These are phyloP conservation scores for Colletotrichum sp. DNA, from an alignment of 2,329 filamentous ascomycete species.

Conservation along the genomic window DNA sequence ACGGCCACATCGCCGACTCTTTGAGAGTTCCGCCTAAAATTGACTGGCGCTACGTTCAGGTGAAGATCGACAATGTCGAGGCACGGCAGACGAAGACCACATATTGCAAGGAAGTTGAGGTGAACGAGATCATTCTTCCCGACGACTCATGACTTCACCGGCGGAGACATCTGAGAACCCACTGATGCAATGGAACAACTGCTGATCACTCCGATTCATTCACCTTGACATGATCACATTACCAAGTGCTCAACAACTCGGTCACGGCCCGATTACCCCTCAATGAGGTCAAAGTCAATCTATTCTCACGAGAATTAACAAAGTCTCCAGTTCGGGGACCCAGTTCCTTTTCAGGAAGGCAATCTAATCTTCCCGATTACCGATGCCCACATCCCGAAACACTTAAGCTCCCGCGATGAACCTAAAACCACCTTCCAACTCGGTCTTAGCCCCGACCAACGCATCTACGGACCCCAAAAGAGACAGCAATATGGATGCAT, in stretches of 20 bases:
- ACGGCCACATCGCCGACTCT: neutral
- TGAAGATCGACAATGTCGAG: neutral
- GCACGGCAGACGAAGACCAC: neutral
- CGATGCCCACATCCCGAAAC: neutral
- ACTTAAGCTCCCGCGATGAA: neutral
- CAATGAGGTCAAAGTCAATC: neutral
- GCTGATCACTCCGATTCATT: neutral
- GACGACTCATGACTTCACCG: neutral
- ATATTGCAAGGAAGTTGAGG: neutral
- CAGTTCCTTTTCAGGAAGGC: neutral
- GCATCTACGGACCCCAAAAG: neutral
- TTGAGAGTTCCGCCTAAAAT: neutral
- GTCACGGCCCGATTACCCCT: neutral
- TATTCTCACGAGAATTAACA: neutral
- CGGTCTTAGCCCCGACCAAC: neutral
- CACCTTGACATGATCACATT: neutral
- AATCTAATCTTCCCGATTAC: neutral
- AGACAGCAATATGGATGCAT: neutral
- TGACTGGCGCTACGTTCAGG: accelerated
- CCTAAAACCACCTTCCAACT: neutral
- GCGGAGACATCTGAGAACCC: neutral
- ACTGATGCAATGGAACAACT: neutral
- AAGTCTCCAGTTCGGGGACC: neutral
- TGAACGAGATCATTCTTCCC: neutral
- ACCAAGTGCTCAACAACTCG: neutral